A percentile compares a stretch with the other conserved stretches of the same genome.
These are phyloP conservation scores for Arachnomyces sp. DNA, from an alignment of 2,329 filamentous ascomycete species.

Conservation along the genomic window DNA sequence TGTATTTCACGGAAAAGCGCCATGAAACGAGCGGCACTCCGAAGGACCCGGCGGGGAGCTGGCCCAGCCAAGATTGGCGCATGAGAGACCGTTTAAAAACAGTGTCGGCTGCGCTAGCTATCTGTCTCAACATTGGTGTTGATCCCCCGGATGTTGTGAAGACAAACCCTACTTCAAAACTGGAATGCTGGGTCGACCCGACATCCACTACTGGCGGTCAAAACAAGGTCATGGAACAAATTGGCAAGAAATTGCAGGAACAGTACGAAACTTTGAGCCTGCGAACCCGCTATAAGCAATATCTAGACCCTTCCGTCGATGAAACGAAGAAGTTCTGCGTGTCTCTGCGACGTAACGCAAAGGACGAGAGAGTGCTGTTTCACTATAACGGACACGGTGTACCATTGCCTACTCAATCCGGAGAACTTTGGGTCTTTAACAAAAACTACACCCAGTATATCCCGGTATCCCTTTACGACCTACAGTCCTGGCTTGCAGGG, in stretches of 20 bases:
- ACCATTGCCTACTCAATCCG: slow-evolving; percentile 86
- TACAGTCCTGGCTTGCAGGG: slow-evolving; percentile 91
- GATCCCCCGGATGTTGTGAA: slow-evolving; percentile 96
- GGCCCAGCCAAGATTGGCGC: slow-evolving; percentile 80
- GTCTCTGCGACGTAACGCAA: slow-evolving; percentile 81
- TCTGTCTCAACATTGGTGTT: slow-evolving; percentile 95
- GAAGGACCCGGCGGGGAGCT: slow-evolving; percentile 49
- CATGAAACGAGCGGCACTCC: slow-evolving; percentile 91
- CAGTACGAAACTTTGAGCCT: slow-evolving; percentile 96
- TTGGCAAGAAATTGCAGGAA: slow-evolving; percentile 89
- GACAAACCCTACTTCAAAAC: slow-evolving; percentile 83
- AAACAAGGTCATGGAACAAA: slow-evolving; percentile 81
- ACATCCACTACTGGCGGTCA: slow-evolving; percentile 66
- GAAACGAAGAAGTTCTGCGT: slow-evolving; percentile 96
- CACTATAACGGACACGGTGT: slow-evolving; percentile 99
- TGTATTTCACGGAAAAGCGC: slow-evolving; percentile 98
- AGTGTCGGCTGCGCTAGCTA: slow-evolving; percentile 84
- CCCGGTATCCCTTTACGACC: slow-evolving; percentile 86
- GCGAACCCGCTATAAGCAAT: slow-evolving; percentile 94
- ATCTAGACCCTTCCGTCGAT: slow-evolving; percentile 91
- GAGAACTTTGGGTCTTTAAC: slow-evolving; percentile 99
- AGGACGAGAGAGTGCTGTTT: slow-evolving; percentile 92
- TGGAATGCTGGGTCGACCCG: slow-evolving; percentile 96
- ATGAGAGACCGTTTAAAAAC: slow-evolving; percentile 96
- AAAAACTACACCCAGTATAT: slow-evolving; percentile 99